Evolutionary conservation across 1,284 basidiomycete species (phyloP).

Genomic region (Ceratobasidium papillatum): DNA sequence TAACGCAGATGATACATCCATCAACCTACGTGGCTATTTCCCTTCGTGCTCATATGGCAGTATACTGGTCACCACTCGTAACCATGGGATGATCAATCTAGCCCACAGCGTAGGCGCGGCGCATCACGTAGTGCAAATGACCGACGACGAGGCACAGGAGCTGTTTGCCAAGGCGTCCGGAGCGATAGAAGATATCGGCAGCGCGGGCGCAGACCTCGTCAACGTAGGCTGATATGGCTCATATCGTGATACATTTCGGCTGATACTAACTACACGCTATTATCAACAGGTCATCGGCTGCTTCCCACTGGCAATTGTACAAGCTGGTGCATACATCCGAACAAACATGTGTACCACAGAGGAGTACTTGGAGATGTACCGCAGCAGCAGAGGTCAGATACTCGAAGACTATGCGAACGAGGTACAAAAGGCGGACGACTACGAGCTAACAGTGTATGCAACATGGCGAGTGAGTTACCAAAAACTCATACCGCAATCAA

Average conservation of each 20-base stretch:
- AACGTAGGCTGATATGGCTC: not conserved
- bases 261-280: not conserved
- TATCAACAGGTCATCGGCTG: not conserved
- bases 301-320: constrained; percentile 6
- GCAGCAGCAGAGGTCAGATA: not conserved
- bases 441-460: constrained; percentile 2
- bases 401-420: constrained; percentile 1
- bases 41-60: not conserved
- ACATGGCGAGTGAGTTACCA: constrained; percentile 17
- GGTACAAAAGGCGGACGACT: constrained; percentile 1
- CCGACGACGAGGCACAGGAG: not conserved
- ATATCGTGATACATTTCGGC: not conserved
- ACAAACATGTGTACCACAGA: not conserved
- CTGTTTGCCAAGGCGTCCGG: not conserved
- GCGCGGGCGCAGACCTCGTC: not conserved
- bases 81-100: not conserved
- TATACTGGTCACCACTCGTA: constrained; percentile 4
- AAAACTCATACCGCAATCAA: not conserved
- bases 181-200: not conserved
- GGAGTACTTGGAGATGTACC: not conserved
- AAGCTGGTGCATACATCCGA: constrained; percentile 25
- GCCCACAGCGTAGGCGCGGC: not conserved
- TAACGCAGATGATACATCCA: not conserved
- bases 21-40: not conserved
- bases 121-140: not conserved